These are phyloP conservation scores for Diplodia mutila DNA, from an alignment of 2,329 filamentous ascomycete species.

Conservation along the genomic window DNA sequence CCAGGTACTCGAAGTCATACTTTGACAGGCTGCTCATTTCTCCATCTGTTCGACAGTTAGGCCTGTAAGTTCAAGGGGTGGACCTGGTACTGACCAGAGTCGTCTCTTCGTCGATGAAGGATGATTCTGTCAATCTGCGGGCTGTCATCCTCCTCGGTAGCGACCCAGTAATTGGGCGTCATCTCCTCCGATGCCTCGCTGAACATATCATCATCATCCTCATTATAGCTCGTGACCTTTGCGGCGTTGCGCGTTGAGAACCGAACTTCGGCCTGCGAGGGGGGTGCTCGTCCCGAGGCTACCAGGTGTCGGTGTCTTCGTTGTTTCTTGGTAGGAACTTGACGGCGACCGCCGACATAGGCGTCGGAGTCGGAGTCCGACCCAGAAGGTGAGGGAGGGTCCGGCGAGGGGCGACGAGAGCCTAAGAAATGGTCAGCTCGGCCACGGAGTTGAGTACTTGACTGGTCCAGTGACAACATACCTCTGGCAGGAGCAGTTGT, in stretches of 20 bases:
- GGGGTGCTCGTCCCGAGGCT: conserved; percentile 62
- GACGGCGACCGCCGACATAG: conserved; percentile 77
- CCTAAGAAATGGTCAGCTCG: conserved; percentile 58
- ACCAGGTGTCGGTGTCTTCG: conserved; percentile 70
- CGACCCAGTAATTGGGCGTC: conserved; percentile 71
- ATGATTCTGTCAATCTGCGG: conserved; percentile 91
- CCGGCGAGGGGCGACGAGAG: conserved; percentile 54
- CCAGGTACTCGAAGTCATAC: conserved; percentile 82
- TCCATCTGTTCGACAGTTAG: conserved; percentile 37
- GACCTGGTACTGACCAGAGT: conserved; percentile 42
- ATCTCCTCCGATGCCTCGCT: conserved; percentile 62
- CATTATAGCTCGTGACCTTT: conserved; percentile 71
- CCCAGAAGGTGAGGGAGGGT: conserved; percentile 62
- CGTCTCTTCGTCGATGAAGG: conserved; percentile 79
- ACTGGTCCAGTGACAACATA: conserved; percentile 57
- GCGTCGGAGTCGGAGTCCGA: conserved; percentile 67
- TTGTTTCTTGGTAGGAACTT: conserved; percentile 71
- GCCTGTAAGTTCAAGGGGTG: not conserved
- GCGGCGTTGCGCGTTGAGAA: conserved; percentile 88
- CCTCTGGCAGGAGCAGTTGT: conserved; percentile 66
- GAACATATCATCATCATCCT: conserved; percentile 64
- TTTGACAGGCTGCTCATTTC: conserved; percentile 53
- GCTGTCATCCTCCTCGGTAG: conserved; percentile 72
- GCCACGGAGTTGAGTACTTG: conserved; percentile 32
- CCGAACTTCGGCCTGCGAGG: conserved; percentile 77